These are phyloP conservation scores for Neofusicoccum kwambonambiense DNA, from an alignment of 2,329 filamentous ascomycete genomes.

Conservation along the genomic window DNA sequence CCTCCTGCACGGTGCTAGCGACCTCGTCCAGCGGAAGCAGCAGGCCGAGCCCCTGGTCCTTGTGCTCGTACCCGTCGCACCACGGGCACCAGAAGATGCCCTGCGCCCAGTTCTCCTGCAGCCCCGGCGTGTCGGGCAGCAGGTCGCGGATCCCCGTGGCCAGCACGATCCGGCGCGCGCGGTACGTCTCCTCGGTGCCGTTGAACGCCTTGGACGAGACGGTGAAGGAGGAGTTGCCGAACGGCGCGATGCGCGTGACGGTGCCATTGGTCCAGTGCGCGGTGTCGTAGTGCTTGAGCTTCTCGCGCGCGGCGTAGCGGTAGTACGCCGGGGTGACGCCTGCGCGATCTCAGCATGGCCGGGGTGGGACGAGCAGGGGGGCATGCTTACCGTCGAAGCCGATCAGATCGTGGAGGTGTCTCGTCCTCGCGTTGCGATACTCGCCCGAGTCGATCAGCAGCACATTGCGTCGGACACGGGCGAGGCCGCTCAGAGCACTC, in stretches of 20 bases:
- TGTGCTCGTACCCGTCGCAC: conserved; percentile 12
- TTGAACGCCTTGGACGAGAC: not conserved
- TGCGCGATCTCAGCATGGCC: not conserved
- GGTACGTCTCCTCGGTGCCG: not conserved
- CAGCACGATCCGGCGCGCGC: not conserved
- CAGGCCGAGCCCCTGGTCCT: not conserved
- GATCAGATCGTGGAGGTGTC: not conserved
- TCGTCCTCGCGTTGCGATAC: conserved; percentile 42
- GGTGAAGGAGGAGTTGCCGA: not conserved
- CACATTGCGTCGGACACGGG: conserved; percentile 40
- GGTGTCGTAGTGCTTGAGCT: not conserved
- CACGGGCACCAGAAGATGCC: conserved; percentile 10
- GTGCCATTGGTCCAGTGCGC: not conserved
- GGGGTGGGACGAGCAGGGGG: not conserved
- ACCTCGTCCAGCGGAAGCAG: not conserved
- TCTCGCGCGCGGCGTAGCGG: not conserved
- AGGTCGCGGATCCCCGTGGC: not conserved
- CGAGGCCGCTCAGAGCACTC: conserved; percentile 39
- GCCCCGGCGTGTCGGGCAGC: not conserved
- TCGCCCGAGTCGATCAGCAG: conserved; percentile 44
- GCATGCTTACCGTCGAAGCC: not conserved
- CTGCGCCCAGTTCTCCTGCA: not conserved
- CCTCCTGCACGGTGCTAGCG: not conserved
- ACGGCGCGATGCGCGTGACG: not conserved
- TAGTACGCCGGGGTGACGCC: conserved; percentile 7